A percentile compares a stretch with the other conserved stretches of the same genome.
phyloP scores from a whole-genome alignment of 2,329 filamentous ascomycete species.

The Ceratocystis albifundus region DNA sequence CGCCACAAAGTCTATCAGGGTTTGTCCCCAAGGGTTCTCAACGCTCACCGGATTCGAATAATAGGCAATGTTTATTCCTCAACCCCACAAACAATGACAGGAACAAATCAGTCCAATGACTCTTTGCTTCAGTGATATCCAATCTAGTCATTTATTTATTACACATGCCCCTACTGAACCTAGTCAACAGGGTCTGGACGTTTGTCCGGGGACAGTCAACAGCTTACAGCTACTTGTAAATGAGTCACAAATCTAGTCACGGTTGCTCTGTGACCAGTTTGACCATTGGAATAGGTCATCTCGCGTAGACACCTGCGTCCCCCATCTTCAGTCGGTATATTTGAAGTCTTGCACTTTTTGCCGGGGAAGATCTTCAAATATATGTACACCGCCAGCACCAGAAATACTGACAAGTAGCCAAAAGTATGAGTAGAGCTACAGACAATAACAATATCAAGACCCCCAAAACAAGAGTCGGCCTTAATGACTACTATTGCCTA shows the following conservation, averaged over 20 bases:
- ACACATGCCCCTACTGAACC: background rate
- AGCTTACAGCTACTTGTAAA: background rate
- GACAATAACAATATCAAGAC: no score
- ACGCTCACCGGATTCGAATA: background rate
- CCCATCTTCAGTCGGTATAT: no score
- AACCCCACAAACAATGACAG: background rate
- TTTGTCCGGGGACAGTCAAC: background rate
- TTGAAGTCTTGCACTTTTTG: no score
- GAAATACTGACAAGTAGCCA: no score
- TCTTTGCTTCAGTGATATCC: background rate
- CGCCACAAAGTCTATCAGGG: background rate
- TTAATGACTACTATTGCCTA: no score
- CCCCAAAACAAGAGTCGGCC: no score
- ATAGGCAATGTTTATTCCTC: no score
- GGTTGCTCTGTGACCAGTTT: background rate
- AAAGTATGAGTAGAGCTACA: no score
- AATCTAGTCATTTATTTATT: background rate
- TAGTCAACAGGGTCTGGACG: background rate
- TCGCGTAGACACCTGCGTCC: no score
- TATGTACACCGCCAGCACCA: no score
- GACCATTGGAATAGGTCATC: no score
- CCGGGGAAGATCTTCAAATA: no score
- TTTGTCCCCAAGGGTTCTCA: background rate
- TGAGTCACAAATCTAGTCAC: slow-evolving; percentile 5
- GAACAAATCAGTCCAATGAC: background rate